These are phyloP conservation scores for Nicotiana knightiana DNA, from an alignment of 257 asterid genomes.

Conservation along the genomic window DNA sequence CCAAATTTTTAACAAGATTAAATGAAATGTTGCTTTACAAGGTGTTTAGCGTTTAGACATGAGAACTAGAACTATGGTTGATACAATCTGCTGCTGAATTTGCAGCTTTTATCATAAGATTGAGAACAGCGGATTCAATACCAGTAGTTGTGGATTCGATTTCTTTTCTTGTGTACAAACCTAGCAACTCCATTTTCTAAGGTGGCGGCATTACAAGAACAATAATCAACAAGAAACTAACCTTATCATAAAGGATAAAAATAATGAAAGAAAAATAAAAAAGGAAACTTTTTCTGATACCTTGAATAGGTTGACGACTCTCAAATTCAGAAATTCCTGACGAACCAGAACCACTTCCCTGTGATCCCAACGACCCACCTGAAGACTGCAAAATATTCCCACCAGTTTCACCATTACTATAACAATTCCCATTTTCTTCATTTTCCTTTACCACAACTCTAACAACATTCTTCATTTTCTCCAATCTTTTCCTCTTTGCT, in stretches of 20 bases:
- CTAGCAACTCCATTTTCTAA: too few species aligned
- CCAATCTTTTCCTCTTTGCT: slow-evolving; percentile 53
- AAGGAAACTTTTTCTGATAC: slow-evolving; percentile 20
- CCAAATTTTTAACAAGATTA: too few species aligned
- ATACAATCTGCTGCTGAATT: too few species aligned
- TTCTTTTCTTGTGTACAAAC: too few species aligned
- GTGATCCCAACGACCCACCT: slow-evolving; percentile 39
- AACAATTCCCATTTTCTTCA: slow-evolving; percentile 7
- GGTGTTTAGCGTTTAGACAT: too few species aligned
- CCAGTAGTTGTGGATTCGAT: too few species aligned
- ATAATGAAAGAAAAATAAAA: neutral
- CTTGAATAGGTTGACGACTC: slow-evolving; percentile 30
- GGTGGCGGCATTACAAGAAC: neutral
- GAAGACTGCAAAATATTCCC: slow-evolving; percentile 24
- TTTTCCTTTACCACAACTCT: slow-evolving; percentile 26
- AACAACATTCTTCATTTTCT: slow-evolving; percentile 42
- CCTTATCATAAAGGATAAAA: neutral
- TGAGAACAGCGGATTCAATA: too few species aligned
- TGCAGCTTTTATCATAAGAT: too few species aligned
- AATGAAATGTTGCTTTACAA: too few species aligned
- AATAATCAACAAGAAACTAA: neutral
- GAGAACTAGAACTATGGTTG: too few species aligned
- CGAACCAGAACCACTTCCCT: slow-evolving; percentile 44
- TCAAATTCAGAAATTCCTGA: slow-evolving; percentile 41
- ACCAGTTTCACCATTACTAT: neutral